A percentile compares a stretch with the other conserved stretches of the same genome.
phyloP scores from a whole-genome alignment of 2,329 filamentous ascomycete species.

The Apiospora hydei region DNA sequence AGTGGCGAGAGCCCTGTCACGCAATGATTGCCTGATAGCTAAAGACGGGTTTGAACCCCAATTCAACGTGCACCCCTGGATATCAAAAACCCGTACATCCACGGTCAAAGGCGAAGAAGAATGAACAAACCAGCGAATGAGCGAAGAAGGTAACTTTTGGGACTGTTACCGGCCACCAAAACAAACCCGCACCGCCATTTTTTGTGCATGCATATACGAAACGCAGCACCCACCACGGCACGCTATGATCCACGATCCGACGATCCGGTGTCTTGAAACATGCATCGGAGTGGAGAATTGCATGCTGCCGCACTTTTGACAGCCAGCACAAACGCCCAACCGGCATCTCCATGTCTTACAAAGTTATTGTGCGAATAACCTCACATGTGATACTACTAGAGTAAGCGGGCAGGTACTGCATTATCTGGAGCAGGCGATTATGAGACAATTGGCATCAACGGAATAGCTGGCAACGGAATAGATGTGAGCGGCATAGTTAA shows the following conservation, averaged over 20 bases:
- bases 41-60: not conserved
- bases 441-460: not conserved
- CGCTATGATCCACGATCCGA: conserved; percentile 19
- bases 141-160: not conserved
- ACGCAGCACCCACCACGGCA: conserved; percentile 3
- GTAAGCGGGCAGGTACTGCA: not conserved
- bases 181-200: not conserved
- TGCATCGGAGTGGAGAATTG: not conserved
- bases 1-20: not conserved
- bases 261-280: conserved; percentile 15
- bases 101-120: not conserved
- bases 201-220: not conserved
- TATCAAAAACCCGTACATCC: too few species aligned
- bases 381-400: too few species aligned
- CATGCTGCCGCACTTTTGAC: conserved; percentile 12
- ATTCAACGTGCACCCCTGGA: too few species aligned
- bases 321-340: not conserved
- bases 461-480: not conserved
- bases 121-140: not conserved
- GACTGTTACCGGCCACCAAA: not conserved
- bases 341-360: not conserved
- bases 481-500: too few species aligned
- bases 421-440: not conserved
- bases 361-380: not conserved
- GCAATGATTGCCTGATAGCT: not conserved